Conservation (phyloP, 306 rosid genomes). For the Hippophae rhamnoides region DNA sequence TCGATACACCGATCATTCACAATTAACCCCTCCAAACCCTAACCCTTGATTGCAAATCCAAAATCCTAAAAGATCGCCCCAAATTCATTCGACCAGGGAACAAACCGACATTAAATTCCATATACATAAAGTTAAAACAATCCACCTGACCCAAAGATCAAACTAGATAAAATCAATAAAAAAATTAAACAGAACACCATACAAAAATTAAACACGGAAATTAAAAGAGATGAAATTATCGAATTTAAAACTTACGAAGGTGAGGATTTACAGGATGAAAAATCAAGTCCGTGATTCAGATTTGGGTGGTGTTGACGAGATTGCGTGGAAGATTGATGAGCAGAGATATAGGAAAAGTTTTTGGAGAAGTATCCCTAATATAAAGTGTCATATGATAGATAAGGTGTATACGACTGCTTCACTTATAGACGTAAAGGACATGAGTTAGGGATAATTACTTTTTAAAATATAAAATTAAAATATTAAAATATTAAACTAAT, state of each 20-base stretch:
- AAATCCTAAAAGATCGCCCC: not conserved
- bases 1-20: slow-evolving; percentile 5
- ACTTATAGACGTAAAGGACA: too few relatives aligned
- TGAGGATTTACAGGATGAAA: slow-evolving; percentile 14
- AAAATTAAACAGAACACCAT: slow-evolving; percentile 1
- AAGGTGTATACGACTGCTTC: too few relatives aligned
- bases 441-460: too few relatives aligned
- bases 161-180: slow-evolving; percentile 9
- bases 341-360: not conserved
- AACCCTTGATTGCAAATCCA: slow-evolving; percentile 26
- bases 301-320: not conserved
- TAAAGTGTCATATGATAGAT: too few relatives aligned
- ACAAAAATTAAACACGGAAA: not conserved
- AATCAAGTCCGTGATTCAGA: slow-evolving; percentile 8
- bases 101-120: not conserved
- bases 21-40: slow-evolving; percentile 6
- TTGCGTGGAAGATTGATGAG: slow-evolving; percentile 7
- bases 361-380: not conserved
- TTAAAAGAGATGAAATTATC: not conserved
- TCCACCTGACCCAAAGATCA: not conserved
- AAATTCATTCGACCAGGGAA: not conserved
- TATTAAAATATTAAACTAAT: too few relatives aligned
- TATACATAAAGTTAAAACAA: not conserved
- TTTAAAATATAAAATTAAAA: too few relatives aligned
- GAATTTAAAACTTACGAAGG: not conserved